Evolutionary conservation across 108 stramenopile species (phyloP), one percentile per base, ranked within the genome.

Genomic region (Cyclotella choctawhatcheeana): DNA sequence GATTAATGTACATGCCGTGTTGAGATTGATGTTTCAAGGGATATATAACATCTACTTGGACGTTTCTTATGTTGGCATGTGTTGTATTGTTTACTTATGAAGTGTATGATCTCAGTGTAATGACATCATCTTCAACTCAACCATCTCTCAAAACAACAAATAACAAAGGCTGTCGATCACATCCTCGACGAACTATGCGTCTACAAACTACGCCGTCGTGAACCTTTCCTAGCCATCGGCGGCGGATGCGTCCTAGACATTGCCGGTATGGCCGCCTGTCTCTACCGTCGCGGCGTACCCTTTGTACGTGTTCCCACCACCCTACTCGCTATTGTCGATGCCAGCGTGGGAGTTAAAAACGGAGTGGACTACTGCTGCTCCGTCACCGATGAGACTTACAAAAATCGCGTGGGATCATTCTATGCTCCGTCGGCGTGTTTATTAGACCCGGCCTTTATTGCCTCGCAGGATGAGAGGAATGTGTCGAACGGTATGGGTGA

Each of bases 281-380:
- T 95, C 7, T 98, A 97, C 84, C 93, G 96, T 55, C 89, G 95
- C 35, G 95, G 95, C 54, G 93, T 96, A 25, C 96, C 96, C 3
- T 94, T 92, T 64, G 93, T 93, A 2, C 81, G 96, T 26, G 89
- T 94, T 7, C 97, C 97, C 18, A 98, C 97, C 1, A 98, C 97
- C 22, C 91, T 98, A 25, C 88, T 98, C 21, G 85, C 96, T 18
- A 94, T 98, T 58, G 97, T 98, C 22, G 97, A 98, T 82, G 97
- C 97, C 32, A 93, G 93, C 61, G 97, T 98, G 40, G 97, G 97
- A 22, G 96, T 98, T 30, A 98, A 98, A 75, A 97, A 97, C 73
- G 97, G 96, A 16, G 89, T 98, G 25, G 96, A 98, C 64, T 97
- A 94, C 71, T 89, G 90, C 74, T 96, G 96, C 71, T 77, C 69